Base-by-base conservation (phyloP, 2,329 filamentous ascomycete genomes). In the Alternaria solani region DNA sequence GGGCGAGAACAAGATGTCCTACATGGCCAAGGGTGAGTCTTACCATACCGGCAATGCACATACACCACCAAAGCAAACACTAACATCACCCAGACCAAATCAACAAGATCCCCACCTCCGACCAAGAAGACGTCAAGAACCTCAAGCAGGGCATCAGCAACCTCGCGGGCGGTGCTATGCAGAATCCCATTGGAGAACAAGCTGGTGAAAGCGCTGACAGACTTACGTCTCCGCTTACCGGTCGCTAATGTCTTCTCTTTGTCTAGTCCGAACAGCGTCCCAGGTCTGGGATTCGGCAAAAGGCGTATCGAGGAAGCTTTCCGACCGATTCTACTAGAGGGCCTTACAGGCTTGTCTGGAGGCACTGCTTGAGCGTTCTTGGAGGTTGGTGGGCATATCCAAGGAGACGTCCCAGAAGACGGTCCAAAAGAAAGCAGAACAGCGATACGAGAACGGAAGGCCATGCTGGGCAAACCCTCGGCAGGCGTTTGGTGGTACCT, bases 1-100 rank as follows among this genome's bases (percentile, higher is more conserved):
- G 81, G 82, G 82, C 60, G 82, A 84, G 69, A 84, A 84, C 75
- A 84, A 84, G 68, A 75, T 78, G 63, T 79, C 77, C 16, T 80
- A 80, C 63, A 61, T 79, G 41, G 69, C 76, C 61, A 79, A 80
- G 65, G 78, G 78, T 77, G 57, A 41, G 63, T 62, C 14, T 18
- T 30, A 30, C 30, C 23, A 49, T 55, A 16, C 9, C 34, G 26
- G 6, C 12, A 4, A 25, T 25, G 20, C 11, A 39, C 41, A 57
- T 5, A 20, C 6, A 23, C n/a, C 16, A 9, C 6, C 2, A 32
- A 1, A 18, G 23, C 20, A 25, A 14, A n/a, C 51, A 46, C 62
- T 69, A n/a, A 72, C 64, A 53, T 8, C 23, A 7, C 14, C n/a
- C 55, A 79, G 77, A 76, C 62, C 73, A 76, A 56, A 75, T 79